Conservation (phyloP, 352 stramenopile species). For the Phytophthora tubulina region DNA sequence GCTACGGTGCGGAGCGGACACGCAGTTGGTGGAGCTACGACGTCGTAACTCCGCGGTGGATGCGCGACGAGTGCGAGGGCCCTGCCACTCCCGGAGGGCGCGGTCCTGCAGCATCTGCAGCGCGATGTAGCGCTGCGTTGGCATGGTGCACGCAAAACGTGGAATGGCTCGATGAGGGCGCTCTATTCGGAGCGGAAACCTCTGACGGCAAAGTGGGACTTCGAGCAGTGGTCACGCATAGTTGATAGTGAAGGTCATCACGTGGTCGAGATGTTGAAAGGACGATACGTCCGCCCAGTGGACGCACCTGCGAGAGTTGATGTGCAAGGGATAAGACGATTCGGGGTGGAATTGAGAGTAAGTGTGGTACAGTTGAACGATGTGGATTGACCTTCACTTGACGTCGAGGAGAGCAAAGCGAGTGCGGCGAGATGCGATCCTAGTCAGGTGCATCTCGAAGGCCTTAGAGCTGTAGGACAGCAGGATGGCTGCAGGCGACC, state of each 20-base stretch:
- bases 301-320: constrained; percentile 22
- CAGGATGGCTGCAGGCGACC: too few relatives aligned
- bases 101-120: constrained; percentile 46
- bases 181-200: constrained; percentile 18
- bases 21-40: constrained; percentile 24
- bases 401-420: too few relatives aligned
- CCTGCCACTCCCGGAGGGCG: constrained; percentile 18
- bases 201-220: neutral
- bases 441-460: too few relatives aligned
- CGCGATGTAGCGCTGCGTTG: constrained; percentile 40
- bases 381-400: too few relatives aligned
- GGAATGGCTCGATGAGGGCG: constrained; percentile 13
- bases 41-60: constrained; percentile 28
- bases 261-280: constrained; percentile 11
- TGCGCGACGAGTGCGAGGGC: constrained; percentile 21
- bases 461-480: too few relatives aligned
- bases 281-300: constrained; percentile 19
- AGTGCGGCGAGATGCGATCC: too few relatives aligned
- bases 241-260: constrained; percentile 17
- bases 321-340: neutral
- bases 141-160: constrained; percentile 28
- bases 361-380: too few relatives aligned
- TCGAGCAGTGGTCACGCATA: constrained; percentile 14
- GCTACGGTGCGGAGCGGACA: constrained; percentile 3
- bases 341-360: too few relatives aligned